Conservation (phyloP, 129 eudicot species). For the Flaveria sonorensis region DNA sequence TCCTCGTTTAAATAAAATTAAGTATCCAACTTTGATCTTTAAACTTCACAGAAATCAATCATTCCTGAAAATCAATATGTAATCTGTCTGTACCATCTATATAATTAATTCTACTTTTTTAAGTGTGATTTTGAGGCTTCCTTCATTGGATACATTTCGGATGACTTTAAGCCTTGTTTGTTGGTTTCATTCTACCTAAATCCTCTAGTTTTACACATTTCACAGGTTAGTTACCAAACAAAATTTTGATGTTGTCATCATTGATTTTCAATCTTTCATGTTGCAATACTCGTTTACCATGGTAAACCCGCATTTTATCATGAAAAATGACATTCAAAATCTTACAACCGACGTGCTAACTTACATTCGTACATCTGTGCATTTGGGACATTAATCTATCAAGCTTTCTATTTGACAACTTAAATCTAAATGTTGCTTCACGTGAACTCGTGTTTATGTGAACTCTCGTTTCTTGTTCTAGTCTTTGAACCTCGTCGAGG, state of each 20-base stretch:
- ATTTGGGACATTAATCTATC: slow-evolving; percentile 50
- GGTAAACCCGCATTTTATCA: not conserved
- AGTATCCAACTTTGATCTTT: no score
- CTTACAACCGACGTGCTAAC: not conserved
- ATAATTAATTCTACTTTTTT: no score
- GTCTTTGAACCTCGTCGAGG: slow-evolving; percentile 38
- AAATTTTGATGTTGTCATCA: not conserved
- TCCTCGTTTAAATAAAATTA: no score
- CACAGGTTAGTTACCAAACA: not conserved
- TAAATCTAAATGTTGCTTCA: slow-evolving; percentile 25
- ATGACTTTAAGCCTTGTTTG: no score
- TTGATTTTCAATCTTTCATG: not conserved
- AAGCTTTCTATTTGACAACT: slow-evolving; percentile 60
- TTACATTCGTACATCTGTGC: slow-evolving; percentile 41
- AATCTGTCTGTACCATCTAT: no score
- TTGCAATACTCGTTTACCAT: not conserved
- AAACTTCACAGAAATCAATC: no score
- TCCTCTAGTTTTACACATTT: not conserved
- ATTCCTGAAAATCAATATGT: no score
- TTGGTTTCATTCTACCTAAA: not conserved
- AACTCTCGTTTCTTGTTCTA: slow-evolving; percentile 51
- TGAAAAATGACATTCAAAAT: slow-evolving; percentile 6
- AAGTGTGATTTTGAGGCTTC: no score
- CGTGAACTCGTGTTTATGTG: slow-evolving; percentile 19
- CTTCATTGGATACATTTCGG: no score